phyloP scores from a whole-genome alignment of 1,284 basidiomycete species.

The Testicularia cyperi region DNA sequence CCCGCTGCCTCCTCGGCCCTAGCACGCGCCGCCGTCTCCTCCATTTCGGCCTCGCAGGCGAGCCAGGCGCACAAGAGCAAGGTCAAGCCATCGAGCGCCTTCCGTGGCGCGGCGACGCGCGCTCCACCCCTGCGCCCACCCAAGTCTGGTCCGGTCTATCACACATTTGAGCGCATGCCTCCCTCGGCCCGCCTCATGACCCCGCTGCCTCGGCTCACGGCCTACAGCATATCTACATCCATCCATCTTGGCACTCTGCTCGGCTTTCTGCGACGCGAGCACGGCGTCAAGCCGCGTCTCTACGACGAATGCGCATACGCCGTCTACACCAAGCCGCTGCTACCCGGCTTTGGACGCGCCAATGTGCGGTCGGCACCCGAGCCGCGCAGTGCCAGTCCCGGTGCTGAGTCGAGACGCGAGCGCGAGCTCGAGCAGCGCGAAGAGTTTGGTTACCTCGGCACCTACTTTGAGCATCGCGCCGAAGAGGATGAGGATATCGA shows the following conservation, averaged over 20 bases:
- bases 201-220: slow-evolving; percentile 60
- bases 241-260: slow-evolving; percentile 55
- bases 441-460: slow-evolving; percentile 81
- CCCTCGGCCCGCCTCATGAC: slow-evolving; percentile 47
- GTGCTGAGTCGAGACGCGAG: slow-evolving; percentile 68
- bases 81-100: slow-evolving; percentile 25
- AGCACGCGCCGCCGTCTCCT: slow-evolving; percentile 31
- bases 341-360: slow-evolving; percentile 84
- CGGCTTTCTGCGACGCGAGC: slow-evolving; percentile 81
- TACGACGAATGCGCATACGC: slow-evolving; percentile 92
- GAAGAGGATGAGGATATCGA: slow-evolving; percentile 56
- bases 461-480: slow-evolving; percentile 51
- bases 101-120: slow-evolving; percentile 22
- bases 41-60: slow-evolving; percentile 25
- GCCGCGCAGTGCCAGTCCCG: slow-evolving; percentile 65
- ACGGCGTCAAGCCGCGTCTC: slow-evolving; percentile 82
- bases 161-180: slow-evolving; percentile 57
- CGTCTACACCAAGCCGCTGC: slow-evolving; percentile 85
- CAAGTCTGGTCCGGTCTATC: slow-evolving; percentile 49
- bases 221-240: slow-evolving; percentile 79
- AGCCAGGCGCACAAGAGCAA: slow-evolving; percentile 18
- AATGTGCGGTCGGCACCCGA: slow-evolving; percentile 78
- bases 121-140: slow-evolving; percentile 34
- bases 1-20: slow-evolving; percentile 37
- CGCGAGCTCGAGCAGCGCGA: slow-evolving; percentile 77